Evolutionary conservation across 2,329 filamentous ascomycete species (phyloP).

Genomic region (Sporothrix schenckii): DNA sequence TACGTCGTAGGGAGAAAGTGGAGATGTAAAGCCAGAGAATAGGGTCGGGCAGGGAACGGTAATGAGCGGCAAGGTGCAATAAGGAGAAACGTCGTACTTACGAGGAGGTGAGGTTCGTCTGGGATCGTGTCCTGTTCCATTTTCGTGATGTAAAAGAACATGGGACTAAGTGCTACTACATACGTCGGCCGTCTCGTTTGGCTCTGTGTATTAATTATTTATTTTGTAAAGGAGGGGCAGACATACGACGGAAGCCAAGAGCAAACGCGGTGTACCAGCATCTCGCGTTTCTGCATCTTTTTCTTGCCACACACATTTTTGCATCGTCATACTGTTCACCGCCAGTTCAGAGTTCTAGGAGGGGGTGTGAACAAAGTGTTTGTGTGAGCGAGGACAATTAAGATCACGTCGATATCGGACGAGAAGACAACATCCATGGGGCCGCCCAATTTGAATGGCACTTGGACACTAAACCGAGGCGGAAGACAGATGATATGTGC

Average conservation of each 20-base stretch:
- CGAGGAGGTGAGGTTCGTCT: slow-evolving; percentile 2
- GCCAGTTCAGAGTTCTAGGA: not conserved
- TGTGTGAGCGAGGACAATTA: not conserved
- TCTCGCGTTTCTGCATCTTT: slow-evolving; percentile 17
- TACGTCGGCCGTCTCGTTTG: too few species aligned
- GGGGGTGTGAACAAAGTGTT: not conserved
- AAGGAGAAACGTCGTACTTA: slow-evolving; percentile 18
- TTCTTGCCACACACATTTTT: not conserved
- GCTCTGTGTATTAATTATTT: not conserved
- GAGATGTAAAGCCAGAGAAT: not conserved
- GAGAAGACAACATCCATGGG: not conserved
- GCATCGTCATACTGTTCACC: not conserved
- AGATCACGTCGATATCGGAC: not conserved
- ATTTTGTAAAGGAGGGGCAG: not conserved
- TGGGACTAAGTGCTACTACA: too few species aligned
- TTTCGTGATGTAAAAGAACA: too few species aligned
- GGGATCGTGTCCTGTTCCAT: not conserved
- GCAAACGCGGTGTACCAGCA: not conserved
- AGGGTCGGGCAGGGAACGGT: not conserved
- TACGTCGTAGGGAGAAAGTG: not conserved
- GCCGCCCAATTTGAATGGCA: too few species aligned
- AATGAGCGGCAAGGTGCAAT: too few species aligned
- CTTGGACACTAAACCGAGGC: not conserved
- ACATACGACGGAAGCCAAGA: not conserved
- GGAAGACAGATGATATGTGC: not conserved